Base-by-base conservation (phyloP, 306 rosid species). In the Sicyos edulis region DNA sequence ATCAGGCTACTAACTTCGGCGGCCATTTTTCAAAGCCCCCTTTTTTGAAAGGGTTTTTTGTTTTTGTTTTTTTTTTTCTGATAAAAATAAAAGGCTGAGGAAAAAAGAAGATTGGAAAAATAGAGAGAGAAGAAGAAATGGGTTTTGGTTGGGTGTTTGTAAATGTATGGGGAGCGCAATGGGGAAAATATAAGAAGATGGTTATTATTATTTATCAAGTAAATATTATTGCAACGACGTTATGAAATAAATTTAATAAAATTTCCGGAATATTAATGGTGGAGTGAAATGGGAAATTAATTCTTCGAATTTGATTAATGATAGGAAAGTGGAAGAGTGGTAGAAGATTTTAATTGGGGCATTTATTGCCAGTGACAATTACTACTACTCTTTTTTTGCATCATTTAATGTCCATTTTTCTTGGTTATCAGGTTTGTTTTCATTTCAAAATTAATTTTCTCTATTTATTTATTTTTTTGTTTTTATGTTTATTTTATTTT, bases 1-100 rank as follows among this genome's bases (percentile, higher is more conserved):
- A 34, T 34, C 40, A 34, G 40, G 40, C 92, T 70, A 22, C 88
- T 95, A 3, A 95, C 97, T 22, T 95, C 92, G 45, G 99, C 86
- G 74, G 90, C 99, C 99, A 95, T 95, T 79, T 78, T 24, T 55
- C 40, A 34, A 34, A 4, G 40, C 40, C 40, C 40, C 40, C 40
- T 34, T 34, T 34, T 34, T 3, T 3, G 5, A n/a, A n/a, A n/a
- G n/a, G n/a, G n/a, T 3, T 34, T 4, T 34, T 34, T 34, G 4
- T 34, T 34, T 34, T 34, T 34, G 0, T 34, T 2, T 34, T 34
- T 34, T 34, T 34, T 34, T 34, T 34, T 34, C 40, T 34, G 40
- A 34, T 34, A 5, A 34, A 34, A 34, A 34, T 34, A 34, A 34
- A 5, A 34, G 40, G 40, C 40, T 2, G 40, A 34, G 40, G 40